Conservation (phyloP, 2,329 filamentous ascomycete genomes). For the Aureobasidium melanogenum region DNA sequence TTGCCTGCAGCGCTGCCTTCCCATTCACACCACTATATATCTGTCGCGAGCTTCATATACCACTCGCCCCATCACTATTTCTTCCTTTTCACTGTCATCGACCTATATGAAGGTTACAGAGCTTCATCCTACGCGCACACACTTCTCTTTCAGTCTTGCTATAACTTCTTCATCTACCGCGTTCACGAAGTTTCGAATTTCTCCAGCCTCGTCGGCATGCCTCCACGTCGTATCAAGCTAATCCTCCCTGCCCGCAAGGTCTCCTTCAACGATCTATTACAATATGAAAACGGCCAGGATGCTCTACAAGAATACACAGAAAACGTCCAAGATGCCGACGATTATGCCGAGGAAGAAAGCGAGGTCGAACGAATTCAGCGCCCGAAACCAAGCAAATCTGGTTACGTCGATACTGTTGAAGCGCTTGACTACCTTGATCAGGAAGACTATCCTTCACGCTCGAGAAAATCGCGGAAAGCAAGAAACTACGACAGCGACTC, state of each 20-base stretch:
- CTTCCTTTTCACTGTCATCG: background rate
- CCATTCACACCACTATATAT: background rate
- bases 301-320: constrained; percentile 35
- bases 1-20: background rate
- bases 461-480: background rate
- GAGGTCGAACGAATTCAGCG: background rate
- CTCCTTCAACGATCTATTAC: constrained; percentile 35
- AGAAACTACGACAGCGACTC: constrained; percentile 5
- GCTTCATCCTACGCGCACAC: background rate
- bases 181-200: background rate
- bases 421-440: background rate
- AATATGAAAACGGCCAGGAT: constrained; percentile 37
- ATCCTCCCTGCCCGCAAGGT: constrained; percentile 28
- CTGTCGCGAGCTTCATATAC: background rate
- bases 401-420: background rate
- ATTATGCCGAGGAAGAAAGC: constrained; percentile 14
- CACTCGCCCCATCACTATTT: background rate
- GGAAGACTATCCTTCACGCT: constrained; percentile 15
- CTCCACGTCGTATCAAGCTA: constrained; percentile 3
- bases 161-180: background rate
- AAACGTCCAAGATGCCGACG: constrained; percentile 10
- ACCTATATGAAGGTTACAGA: background rate
- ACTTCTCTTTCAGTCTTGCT: background rate
- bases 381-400: background rate
- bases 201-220: background rate